Evolutionary conservation across 129 eudicot species (phyloP), one percentile per base, ranked within the genome.

Genomic region (sunflower (Helianthus annuus)): DNA sequence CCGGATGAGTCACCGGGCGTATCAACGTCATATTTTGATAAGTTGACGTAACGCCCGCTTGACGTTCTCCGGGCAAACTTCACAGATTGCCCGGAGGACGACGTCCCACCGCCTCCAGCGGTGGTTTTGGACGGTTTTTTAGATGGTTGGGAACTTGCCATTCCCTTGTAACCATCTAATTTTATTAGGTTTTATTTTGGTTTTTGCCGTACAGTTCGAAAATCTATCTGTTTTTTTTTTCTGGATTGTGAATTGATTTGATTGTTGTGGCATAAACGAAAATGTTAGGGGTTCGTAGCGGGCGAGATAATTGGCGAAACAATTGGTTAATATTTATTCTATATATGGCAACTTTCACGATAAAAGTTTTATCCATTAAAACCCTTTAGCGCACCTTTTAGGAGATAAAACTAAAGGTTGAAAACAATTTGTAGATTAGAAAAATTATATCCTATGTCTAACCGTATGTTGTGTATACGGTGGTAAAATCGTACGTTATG

Each of bases 41-140:
- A 85, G 76, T 87, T 89, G 9, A 93, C 89, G 32, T 93, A 93
- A 14, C 92, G 81, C 0, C 98, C 97, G 49, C 93, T 89, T 2
- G 97, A 87, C 5, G 98, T 90, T 67, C 96, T 55, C 42, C 98
- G 78, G 0, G 97, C 97, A 62, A 94, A 94, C 71, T 94, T 94
- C 1, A 94, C 85, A 10, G 84, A 73, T 48, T 84, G 96, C 1
- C 83, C 17, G 44, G 65, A 86, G 13, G 79, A 74, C 7, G 86
- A 69, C 32, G 51, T 63, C 7, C 73, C 70, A 15, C 77, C 76
- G 16, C 42, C 51, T 12, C 79, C 82, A 0, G 7, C 75, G 13
- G 86, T 76, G 74, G 54, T 58, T n/a, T 81, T 80, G 34, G 53
- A 77, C 1, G 79, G 83, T 75, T 85, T 86, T 71, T 83, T 81